Conservation (phyloP, 2,329 filamentous ascomycete genomes). For the Colletotrichum aenigma region DNA sequence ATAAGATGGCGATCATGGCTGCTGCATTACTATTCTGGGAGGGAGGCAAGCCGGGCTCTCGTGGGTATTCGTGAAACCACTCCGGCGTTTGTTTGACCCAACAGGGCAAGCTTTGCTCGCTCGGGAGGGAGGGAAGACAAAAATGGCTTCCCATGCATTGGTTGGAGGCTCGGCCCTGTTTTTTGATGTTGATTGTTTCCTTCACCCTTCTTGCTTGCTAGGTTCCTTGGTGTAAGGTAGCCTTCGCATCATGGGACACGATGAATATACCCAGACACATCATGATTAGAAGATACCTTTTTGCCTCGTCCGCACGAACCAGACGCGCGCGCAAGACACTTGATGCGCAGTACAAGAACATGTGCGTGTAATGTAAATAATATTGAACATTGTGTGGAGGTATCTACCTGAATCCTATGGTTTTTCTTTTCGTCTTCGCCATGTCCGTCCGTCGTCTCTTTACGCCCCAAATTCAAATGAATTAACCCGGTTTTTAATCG, state of each 20-base stretch:
- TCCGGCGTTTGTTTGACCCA: slow-evolving; percentile 5
- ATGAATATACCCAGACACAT: slow-evolving; percentile 20
- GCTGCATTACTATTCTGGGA: background rate
- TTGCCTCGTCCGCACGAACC: background rate
- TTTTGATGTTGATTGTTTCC: background rate
- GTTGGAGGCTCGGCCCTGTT: background rate
- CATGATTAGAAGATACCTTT: slow-evolving; percentile 1
- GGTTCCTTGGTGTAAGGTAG: background rate
- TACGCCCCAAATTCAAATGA: slow-evolving; percentile 11
- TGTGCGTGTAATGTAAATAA: background rate
- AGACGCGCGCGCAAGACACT: background rate
- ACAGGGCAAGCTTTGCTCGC: background rate
- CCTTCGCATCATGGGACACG: slow-evolving; percentile 7
- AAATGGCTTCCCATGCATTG: background rate
- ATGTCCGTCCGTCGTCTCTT: background rate
- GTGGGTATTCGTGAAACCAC: background rate
- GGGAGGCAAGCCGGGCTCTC: background rate
- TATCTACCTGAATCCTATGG: slow-evolving; percentile 7
- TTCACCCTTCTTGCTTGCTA: background rate
- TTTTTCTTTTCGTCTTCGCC: background rate
- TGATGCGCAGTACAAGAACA: background rate
- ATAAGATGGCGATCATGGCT: slow-evolving; percentile 1
- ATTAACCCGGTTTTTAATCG: background rate
- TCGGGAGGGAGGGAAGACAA: background rate
- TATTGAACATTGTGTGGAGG: background rate